Percentiles rank a stretch among this genome's conserved stretches.
Evolutionary conservation across 768 basidiomycete species (phyloP).

Genomic region (Glaciozyma martinii): DNA sequence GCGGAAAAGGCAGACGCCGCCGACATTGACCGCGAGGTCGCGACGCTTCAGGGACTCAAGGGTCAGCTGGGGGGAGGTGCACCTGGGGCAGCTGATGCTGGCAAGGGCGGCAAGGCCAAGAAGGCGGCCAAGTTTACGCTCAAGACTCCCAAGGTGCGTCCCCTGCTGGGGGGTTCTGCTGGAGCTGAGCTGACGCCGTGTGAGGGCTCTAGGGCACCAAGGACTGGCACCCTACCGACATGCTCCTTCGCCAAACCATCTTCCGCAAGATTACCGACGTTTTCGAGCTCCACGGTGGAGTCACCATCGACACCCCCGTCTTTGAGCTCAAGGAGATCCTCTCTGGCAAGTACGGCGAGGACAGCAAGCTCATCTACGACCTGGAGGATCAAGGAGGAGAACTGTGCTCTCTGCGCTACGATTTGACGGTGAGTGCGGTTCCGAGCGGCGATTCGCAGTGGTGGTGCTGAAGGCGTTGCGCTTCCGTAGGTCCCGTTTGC

Average conservation of each 20-base stretch:
- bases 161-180: constrained; percentile 23
- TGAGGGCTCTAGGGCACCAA: constrained; percentile 62
- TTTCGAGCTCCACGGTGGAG: constrained; percentile 80
- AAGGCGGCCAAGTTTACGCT: constrained; percentile 50
- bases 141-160: constrained; percentile 84
- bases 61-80: background rate
- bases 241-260: constrained; percentile 82
- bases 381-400: constrained; percentile 96
- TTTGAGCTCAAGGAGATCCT: constrained; percentile 95
- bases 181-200: background rate
- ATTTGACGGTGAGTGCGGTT: constrained; percentile 61
- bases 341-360: constrained; percentile 95
- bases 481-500: constrained; percentile 65
- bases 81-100: background rate
- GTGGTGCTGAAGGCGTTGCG: background rate
- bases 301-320: constrained; percentile 92
- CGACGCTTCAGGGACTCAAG: background rate
- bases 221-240: constrained; percentile 86
- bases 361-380: constrained; percentile 94
- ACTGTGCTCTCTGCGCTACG: constrained; percentile 84
- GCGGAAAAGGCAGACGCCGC: background rate
- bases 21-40: background rate
- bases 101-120: constrained; percentile 12
- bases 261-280: constrained; percentile 77
- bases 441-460: background rate